Evolutionary conservation across 2,329 filamentous ascomycete genomes (phyloP).

Genomic region (Periconia digitata): DNA sequence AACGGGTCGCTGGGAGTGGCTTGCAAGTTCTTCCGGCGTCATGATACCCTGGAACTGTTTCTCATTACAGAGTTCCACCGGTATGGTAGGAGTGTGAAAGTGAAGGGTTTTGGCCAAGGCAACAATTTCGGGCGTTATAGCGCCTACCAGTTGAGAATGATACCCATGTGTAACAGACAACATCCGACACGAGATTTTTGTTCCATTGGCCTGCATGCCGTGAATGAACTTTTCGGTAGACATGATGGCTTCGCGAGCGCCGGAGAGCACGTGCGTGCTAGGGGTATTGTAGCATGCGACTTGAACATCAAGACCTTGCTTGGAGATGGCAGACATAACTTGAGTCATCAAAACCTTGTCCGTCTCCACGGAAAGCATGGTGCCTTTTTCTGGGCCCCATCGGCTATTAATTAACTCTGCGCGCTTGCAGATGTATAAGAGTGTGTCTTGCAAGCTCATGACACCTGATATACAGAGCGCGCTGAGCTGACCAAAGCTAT

Average conservation of each 20-base stretch:
- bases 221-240: background rate
- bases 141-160: background rate
- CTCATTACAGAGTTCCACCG: background rate
- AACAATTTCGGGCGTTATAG: background rate
- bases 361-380: background rate
- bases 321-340: too few relatives aligned
- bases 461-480: slow-evolving; percentile 43
- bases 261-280: background rate
- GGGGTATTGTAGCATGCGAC: background rate
- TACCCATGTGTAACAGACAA: background rate
- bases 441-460: slow-evolving; percentile 8
- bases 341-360: background rate
- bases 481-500: slow-evolving; percentile 45
- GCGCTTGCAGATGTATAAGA: background rate
- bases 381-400: background rate
- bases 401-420: background rate
- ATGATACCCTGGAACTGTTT: background rate
- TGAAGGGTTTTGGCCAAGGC: background rate
- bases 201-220: background rate
- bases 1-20: background rate
- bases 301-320: too few relatives aligned
- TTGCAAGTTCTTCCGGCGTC: background rate
- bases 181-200: too few relatives aligned
- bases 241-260: background rate
- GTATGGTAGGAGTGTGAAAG: background rate